A percentile compares a stretch with the other conserved stretches of the same genome.
These are phyloP conservation scores for Termitomyces sp. DNA, from an alignment of 1,284 basidiomycete genomes.

Conservation along the genomic window DNA sequence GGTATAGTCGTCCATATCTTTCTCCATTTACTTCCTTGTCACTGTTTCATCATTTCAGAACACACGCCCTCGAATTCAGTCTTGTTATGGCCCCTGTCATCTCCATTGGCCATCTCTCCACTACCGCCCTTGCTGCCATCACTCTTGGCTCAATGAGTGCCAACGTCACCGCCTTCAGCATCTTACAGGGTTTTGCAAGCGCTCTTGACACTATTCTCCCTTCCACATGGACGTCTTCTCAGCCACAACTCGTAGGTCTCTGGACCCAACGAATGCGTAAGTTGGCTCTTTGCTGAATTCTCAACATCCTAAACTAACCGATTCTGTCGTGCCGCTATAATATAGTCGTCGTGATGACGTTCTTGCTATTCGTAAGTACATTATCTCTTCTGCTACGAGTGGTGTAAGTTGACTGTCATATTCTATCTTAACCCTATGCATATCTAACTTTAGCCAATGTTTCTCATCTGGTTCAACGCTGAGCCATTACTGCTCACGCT, in stretches of 20 bases:
- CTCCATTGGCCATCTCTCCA: slow-evolving; percentile 82
- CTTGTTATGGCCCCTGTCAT: slow-evolving; percentile 72
- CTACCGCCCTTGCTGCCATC: slow-evolving; percentile 77
- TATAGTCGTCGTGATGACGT: slow-evolving; percentile 62
- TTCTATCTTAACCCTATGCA: neutral
- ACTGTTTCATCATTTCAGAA: slow-evolving; percentile 36
- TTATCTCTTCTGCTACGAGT: neutral
- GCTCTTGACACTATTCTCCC: slow-evolving; percentile 89
- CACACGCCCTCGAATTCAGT: slow-evolving; percentile 75
- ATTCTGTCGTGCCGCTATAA: neutral
- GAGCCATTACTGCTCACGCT: slow-evolving; percentile 75
- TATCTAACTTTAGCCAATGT: slow-evolving; percentile 47
- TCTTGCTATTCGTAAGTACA: slow-evolving; percentile 51
- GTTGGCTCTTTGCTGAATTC: slow-evolving; percentile 20
- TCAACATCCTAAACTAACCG: neutral
- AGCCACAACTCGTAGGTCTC: slow-evolving; percentile 81
- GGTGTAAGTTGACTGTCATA: neutral
- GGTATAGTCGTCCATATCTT: slow-evolving; percentile 33
- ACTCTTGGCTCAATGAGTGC: slow-evolving; percentile 89
- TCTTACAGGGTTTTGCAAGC: slow-evolving; percentile 82
- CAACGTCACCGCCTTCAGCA: slow-evolving; percentile 53
- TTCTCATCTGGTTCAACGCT: slow-evolving; percentile 75
- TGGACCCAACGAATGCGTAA: slow-evolving; percentile 87
- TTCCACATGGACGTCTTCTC: slow-evolving; percentile 83
- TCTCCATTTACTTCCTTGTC: neutral